Conservation (phyloP, 768 basidiomycete species). For the Rhodosporidiobolus sp. region DNA sequence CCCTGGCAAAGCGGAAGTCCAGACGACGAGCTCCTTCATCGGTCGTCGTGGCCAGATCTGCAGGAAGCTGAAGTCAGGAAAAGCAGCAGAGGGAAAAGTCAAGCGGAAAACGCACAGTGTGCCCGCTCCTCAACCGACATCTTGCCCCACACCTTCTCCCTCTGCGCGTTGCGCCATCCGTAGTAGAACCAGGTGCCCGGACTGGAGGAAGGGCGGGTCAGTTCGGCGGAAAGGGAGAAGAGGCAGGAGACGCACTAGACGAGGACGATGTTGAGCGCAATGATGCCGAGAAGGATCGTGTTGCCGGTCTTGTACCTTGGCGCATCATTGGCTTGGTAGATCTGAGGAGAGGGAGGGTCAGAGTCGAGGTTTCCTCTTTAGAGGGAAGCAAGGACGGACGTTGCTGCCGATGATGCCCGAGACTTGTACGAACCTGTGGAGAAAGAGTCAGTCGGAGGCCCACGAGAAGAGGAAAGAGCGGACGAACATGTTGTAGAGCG, state of each 20-base stretch:
- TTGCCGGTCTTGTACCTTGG: constrained; percentile 46
- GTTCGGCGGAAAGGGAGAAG: constrained; percentile 5
- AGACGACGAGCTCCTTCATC: constrained; percentile 47
- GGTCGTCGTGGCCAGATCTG: constrained; percentile 47
- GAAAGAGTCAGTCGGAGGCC: too few relatives aligned
- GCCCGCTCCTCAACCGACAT: constrained; percentile 45
- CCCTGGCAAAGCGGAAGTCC: constrained; percentile 39
- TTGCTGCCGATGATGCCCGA: constrained; percentile 27
- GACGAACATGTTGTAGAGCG: constrained; percentile 48
- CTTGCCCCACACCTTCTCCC: constrained; percentile 45
- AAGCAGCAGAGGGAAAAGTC: neutral
- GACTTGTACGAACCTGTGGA: constrained; percentile 44
- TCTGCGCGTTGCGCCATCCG: constrained; percentile 41
- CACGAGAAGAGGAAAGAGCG: too few relatives aligned
- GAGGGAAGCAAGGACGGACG: neutral
- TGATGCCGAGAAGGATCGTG: constrained; percentile 46
- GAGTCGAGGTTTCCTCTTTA: neutral
- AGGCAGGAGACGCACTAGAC: constrained; percentile 23
- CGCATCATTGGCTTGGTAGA: constrained; percentile 35
- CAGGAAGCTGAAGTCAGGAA: neutral
- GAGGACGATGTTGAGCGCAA: constrained; percentile 47
- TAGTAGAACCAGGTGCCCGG: constrained; percentile 18
- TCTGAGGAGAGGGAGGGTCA: neutral
- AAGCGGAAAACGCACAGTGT: constrained; percentile 24
- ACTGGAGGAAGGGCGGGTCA: neutral